Evolutionary conservation across 306 rosid genomes (phyloP), one percentile per base, ranked within the genome.

Genomic region (Hippophae gyantsensis): DNA sequence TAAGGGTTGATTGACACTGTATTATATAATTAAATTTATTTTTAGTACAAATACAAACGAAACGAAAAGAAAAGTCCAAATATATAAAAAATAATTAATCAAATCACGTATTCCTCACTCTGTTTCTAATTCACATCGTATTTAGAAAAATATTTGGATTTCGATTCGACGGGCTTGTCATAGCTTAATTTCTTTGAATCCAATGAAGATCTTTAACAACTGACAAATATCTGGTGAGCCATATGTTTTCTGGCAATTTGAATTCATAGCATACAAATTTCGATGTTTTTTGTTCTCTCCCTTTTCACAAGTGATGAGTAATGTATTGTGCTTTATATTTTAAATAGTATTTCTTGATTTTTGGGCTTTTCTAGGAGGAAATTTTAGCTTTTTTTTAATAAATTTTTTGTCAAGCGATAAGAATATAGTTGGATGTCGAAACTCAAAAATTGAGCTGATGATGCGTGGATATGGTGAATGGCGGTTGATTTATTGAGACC

Each of bases 201-300:
- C 61, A 65, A 63, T 14, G 49, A 42, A 49, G 67, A 55, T 74
- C 58, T 60, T 59, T 57, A 9, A 12, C 18, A 27, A 53, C 53
- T 58, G 62, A 69, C 68, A 32, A 58, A 32, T 53, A 6, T 27
- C 63, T 7, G 68, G 79, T 69, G 46, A 68, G 46, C 40, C 9
- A 51, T 6, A 1, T 13, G 26, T 42, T 23, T 12, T 69, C 46
- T 69, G 6, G 26, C 25, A 9, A 54, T 10, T 42, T 18, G 43
- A 11, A 42, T 11, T 43, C 32, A 9, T 13, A 38, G 45, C 32
- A 60, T 63, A 60, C 26, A 61, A 54, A 27, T 55, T 65, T 54
- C 1, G 3, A 6, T 9, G 1, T 52, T 3, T 60, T 1, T 65
- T 26, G 18, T 48, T 14, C 7, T 26, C 46, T 6, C 13, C 13